phyloP scores from a whole-genome alignment of 768 basidiomycete species.

The Coprinopsis marcescibilis region DNA sequence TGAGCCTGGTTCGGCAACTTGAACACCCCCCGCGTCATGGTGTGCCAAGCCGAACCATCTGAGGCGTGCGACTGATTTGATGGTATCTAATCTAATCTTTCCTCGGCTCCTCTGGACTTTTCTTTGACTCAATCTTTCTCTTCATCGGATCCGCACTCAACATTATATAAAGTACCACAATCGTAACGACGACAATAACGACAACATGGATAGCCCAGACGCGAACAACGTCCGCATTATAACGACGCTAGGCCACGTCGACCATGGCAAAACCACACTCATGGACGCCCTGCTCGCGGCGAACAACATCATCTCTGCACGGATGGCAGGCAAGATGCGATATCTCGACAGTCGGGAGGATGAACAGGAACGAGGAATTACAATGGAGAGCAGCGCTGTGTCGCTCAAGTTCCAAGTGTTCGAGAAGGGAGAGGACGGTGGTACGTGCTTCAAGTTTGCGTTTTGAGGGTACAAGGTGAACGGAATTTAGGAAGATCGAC shows the following conservation, averaged over 20 bases:
- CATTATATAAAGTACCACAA: no score
- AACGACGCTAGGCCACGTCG: conserved; percentile 85
- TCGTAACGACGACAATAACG: conserved; percentile 21
- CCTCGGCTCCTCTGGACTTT: conserved; percentile 3
- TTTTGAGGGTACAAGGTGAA: not conserved
- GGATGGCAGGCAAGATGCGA: conserved; percentile 94
- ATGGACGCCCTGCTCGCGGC: conserved; percentile 95
- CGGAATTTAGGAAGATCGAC: conserved; percentile 40
- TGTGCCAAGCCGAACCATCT: no score
- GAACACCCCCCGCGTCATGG: no score
- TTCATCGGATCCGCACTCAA: no score
- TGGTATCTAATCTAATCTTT: conserved; percentile 9
- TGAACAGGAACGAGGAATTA: conserved; percentile 96
- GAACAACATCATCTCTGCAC: conserved; percentile 92
- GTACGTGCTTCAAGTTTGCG: conserved; percentile 34
- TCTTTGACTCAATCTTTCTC: not conserved
- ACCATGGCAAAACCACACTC: conserved; percentile 94
- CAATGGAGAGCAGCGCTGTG: conserved; percentile 97
- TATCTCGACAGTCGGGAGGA: conserved; percentile 96
- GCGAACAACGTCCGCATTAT: conserved; percentile 62
- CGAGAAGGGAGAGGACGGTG: conserved; percentile 47
- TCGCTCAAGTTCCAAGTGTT: conserved; percentile 83
- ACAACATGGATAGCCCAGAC: no score
- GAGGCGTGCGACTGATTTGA: not conserved
- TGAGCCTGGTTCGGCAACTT: no score